Conservation (phyloP, 2,329 filamentous ascomycete genomes). For the Cladosporium sp. region DNA sequence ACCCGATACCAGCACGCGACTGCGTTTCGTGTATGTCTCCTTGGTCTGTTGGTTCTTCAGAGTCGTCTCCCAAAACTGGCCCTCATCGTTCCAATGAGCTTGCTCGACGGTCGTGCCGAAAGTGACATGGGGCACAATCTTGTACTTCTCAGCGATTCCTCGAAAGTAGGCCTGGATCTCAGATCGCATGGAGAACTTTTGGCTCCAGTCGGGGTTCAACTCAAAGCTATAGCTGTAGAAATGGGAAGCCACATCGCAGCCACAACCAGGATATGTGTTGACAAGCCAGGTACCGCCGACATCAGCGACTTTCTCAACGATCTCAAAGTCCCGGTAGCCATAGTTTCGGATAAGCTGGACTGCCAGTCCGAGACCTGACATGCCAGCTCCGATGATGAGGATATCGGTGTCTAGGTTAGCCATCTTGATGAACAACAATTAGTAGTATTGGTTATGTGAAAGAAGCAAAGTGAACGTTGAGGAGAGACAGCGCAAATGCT, state of each 20-base stretch:
- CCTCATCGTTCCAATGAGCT: constrained; percentile 25
- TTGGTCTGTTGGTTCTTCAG: constrained; percentile 23
- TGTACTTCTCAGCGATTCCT: constrained; percentile 34
- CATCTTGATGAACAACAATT: not conserved
- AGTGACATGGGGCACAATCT: constrained; percentile 23
- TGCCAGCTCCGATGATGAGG: constrained; percentile 48
- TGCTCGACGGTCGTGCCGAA: constrained; percentile 22
- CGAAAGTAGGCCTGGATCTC: constrained; percentile 42
- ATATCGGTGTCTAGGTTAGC: constrained; percentile 41
- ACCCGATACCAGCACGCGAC: constrained; percentile 25
- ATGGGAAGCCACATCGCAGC: constrained; percentile 37
- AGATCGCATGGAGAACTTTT: constrained; percentile 36
- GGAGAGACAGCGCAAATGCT: too few species aligned
- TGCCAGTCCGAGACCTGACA: constrained; percentile 44
- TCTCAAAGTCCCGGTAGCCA: constrained; percentile 36
- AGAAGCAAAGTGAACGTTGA: too few species aligned
- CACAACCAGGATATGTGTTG: constrained; percentile 40
- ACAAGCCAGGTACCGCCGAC: constrained; percentile 40
- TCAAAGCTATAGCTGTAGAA: constrained; percentile 41
- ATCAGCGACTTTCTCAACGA: constrained; percentile 40
- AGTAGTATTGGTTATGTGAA: too few species aligned
- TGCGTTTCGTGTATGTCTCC: constrained; percentile 18
- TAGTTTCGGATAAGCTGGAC: constrained; percentile 41
- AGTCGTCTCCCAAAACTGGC: constrained; percentile 25
- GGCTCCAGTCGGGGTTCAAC: constrained; percentile 40